phyloP scores from a whole-genome alignment of 768 basidiomycete genomes.

The Boletus barrowsii region DNA sequence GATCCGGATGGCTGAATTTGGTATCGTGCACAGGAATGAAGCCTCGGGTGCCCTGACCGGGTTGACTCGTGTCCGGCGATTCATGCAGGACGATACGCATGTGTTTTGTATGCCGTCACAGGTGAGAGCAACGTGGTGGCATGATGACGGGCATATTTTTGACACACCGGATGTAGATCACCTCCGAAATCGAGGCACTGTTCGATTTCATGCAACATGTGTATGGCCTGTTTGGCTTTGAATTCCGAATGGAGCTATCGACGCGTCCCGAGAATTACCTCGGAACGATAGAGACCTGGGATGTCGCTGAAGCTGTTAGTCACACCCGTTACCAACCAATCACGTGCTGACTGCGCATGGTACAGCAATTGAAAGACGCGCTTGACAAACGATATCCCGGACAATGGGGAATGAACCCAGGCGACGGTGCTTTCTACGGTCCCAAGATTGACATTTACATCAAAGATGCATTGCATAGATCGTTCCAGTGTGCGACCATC shows the following conservation, averaged over 20 bases:
- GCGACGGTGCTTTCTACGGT: slow-evolving; percentile 99
- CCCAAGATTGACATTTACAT: slow-evolving; percentile 99
- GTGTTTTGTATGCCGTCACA: slow-evolving; percentile 96
- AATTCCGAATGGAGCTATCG: slow-evolving; percentile 90
- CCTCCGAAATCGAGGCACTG: slow-evolving; percentile 76
- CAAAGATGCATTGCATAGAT: slow-evolving; percentile 84
- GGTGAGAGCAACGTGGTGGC: slow-evolving; percentile 39
- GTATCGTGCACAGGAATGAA: slow-evolving; percentile 95
- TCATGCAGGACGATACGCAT: slow-evolving; percentile 98
- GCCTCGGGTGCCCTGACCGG: slow-evolving; percentile 93
- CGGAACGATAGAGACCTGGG: slow-evolving; percentile 87
- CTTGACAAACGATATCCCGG: slow-evolving; percentile 85
- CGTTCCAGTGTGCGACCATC: slow-evolving; percentile 98
- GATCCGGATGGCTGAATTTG: slow-evolving; percentile 97
- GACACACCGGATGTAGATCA: slow-evolving; percentile 51
- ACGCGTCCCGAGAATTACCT: slow-evolving; percentile 95
- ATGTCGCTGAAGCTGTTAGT: slow-evolving; percentile 76
- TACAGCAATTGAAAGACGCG: slow-evolving; percentile 76
- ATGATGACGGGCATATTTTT: background rate
- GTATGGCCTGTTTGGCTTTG: slow-evolving; percentile 93
- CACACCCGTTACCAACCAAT: background rate
- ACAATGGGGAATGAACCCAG: slow-evolving; percentile 90
- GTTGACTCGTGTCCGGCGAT: slow-evolving; percentile 87
- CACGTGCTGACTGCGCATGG: slow-evolving; percentile 5
- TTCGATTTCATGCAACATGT: slow-evolving; percentile 96